phyloP scores from a whole-genome alignment of 768 basidiomycete genomes.

The Paxillus rubicundulus region DNA sequence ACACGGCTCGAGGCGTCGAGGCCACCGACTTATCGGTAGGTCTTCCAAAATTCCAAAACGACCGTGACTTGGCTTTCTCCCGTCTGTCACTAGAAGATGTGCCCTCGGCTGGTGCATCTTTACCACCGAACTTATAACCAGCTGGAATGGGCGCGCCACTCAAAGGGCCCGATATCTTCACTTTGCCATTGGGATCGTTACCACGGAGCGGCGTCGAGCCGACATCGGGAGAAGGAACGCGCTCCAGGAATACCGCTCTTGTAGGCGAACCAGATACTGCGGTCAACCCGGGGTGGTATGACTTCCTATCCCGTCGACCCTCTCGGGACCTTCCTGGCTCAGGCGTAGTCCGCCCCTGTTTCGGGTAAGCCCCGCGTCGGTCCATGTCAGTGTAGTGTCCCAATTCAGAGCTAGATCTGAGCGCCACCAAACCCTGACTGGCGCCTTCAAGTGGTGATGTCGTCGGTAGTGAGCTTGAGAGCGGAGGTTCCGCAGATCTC shows the following conservation, averaged over 20 bases:
- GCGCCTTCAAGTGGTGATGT: constrained; percentile 43
- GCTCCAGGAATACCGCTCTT: constrained; percentile 34
- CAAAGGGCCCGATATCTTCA: constrained; percentile 88
- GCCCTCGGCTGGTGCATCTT: constrained; percentile 53
- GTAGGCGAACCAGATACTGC: constrained; percentile 48
- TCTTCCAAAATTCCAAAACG: constrained; percentile 91
- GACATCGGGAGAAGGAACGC: constrained; percentile 48
- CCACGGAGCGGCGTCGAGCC: constrained; percentile 46
- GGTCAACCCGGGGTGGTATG: constrained; percentile 60
- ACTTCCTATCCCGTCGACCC: constrained; percentile 52
- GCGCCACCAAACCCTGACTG: constrained; percentile 26
- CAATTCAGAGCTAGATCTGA: constrained; percentile 75
- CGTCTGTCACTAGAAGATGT: constrained; percentile 61
- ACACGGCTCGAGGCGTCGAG: constrained; percentile 68
- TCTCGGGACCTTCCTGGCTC: constrained; percentile 55
- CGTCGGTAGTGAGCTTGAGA: constrained; percentile 60
- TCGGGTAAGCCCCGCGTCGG: constrained; percentile 26
- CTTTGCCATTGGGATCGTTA: constrained; percentile 58
- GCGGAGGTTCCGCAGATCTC: constrained; percentile 48
- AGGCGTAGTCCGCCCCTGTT: constrained; percentile 47
- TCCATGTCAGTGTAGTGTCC: constrained; percentile 76
- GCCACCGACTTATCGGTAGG: constrained; percentile 41
- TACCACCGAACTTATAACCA: constrained; percentile 87
- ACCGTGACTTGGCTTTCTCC: constrained; percentile 88
- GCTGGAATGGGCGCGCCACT: constrained; percentile 82